These are phyloP conservation scores for Oryza brachyantha DNA, from an alignment of 176 grass and related monocot species.

Conservation along the genomic window DNA sequence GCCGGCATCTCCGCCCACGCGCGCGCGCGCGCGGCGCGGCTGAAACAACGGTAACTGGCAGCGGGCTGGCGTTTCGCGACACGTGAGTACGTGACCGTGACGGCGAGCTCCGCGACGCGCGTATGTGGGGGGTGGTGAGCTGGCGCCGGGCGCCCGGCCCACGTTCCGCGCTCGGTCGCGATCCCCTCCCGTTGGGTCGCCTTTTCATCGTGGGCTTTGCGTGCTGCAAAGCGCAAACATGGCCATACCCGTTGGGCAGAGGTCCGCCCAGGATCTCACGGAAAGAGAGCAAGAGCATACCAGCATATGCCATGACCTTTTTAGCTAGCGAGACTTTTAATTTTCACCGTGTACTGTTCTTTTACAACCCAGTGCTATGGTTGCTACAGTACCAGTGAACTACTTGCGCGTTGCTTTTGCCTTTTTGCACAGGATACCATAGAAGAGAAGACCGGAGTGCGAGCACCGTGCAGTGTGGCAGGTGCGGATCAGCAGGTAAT, in stretches of 20 bases:
- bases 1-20: background rate
- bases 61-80: conserved; percentile 17
- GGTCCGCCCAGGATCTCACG: no score
- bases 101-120: background rate
- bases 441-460: no score
- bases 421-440: no score
- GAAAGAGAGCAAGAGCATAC: no score
- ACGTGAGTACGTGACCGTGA: conserved; percentile 19
- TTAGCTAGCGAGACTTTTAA: background rate
- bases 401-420: no score
- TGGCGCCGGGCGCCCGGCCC: no score
- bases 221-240: background rate
- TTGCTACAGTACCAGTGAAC: no score
- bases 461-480: no score
- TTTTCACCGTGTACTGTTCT: background rate
- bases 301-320: no score
- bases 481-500: background rate
- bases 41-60: conserved; percentile 20
- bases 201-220: background rate
- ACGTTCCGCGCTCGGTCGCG: background rate
- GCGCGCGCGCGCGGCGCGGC: background rate
- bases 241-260: background rate
- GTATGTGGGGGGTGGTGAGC: background rate
- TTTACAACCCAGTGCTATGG: no score
- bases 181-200: background rate